Evolutionary conservation across 352 stramenopile species (phyloP), one percentile per base, ranked within the genome.

Genomic region (Pythium utonaiense): DNA sequence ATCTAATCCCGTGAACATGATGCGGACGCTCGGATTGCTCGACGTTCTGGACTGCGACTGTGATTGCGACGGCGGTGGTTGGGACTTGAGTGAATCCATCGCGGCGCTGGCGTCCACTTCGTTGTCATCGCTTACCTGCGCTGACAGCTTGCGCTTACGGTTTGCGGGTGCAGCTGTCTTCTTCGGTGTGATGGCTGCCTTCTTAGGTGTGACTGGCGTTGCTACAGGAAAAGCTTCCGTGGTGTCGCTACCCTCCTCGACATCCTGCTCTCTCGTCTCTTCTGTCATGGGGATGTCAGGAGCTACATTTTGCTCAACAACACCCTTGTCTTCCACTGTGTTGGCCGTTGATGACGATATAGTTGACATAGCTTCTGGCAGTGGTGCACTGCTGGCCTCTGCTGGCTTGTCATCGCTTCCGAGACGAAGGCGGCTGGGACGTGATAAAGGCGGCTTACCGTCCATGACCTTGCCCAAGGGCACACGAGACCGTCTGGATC

Each of bases 1-100:
- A 27, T 88, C 78, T 2, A 88, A 57, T 8, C 75, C 75, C 4
- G 78, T 88, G 12, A 88, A 67, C 34, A 88, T 77, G 41, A 86
- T 67, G 13, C 78, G 74, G 30, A 88, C 65, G 38, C 21, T 33
- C 31, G 40, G 40, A 9, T 30, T 31, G 6, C 44, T 21, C 16
- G 8, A 45, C 9, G 40, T 25, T 19, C 28, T 52, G 9, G 36
- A 10, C 6, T 9, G 40, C 9, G 28, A 24, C 31, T 52, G 27
- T 8, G 17, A 53, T 0, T 24, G 3, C 22, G 1, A 24, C 27
- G 21, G 17, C 3, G 34, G 9, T 53, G 47, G 28, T 33, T 57
- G 42, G 1, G 42, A 51, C 42, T 24, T 10, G n/a, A 47, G n/a
- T 25, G 40, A 47, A 12, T 17, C 40, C 40, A 47, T 19, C 7